A percentile compares a stretch with the other conserved stretches of the same genome.
These are phyloP conservation scores for Metrosideros polymorpha DNA, from an alignment of 441 rosid genomes.

Conservation along the genomic window DNA sequence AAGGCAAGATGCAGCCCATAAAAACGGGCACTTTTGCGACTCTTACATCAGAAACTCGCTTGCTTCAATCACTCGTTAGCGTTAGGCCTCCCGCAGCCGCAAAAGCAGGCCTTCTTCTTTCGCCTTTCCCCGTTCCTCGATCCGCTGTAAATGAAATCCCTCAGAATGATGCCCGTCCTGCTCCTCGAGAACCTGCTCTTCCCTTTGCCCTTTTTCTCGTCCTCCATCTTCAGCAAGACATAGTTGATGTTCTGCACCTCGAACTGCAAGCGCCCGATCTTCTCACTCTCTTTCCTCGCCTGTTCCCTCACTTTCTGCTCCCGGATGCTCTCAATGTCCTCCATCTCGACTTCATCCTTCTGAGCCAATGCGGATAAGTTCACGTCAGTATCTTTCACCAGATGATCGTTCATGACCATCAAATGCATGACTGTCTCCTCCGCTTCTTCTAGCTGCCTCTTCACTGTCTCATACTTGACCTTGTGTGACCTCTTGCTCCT, in stretches of 20 bases:
- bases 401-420: constrained; percentile 34
- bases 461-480: constrained; percentile 46
- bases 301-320: constrained; percentile 45
- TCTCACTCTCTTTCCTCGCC: constrained; percentile 56
- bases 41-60: background rate
- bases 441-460: constrained; percentile 47
- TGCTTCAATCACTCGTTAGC: constrained; percentile 21
- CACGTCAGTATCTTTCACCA: constrained; percentile 41
- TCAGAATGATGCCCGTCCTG: constrained; percentile 51
- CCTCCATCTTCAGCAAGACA: constrained; percentile 63
- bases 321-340: constrained; percentile 24
- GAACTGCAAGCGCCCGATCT: constrained; percentile 58
- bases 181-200: constrained; percentile 37
- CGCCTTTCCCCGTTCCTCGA: constrained; percentile 28
- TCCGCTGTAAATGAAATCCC: constrained; percentile 62
- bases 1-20: background rate
- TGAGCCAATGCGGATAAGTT: constrained; percentile 14
- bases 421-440: constrained; percentile 59
- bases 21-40: background rate
- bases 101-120: constrained; percentile 58
- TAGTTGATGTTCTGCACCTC: constrained; percentile 69
- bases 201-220: constrained; percentile 43
- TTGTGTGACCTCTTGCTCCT: constrained; percentile 37
- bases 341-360: constrained; percentile 9
- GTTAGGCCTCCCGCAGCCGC: constrained; percentile 53